phyloP scores from a whole-genome alignment of 345 rosid species.

The Ricinus communis region DNA sequence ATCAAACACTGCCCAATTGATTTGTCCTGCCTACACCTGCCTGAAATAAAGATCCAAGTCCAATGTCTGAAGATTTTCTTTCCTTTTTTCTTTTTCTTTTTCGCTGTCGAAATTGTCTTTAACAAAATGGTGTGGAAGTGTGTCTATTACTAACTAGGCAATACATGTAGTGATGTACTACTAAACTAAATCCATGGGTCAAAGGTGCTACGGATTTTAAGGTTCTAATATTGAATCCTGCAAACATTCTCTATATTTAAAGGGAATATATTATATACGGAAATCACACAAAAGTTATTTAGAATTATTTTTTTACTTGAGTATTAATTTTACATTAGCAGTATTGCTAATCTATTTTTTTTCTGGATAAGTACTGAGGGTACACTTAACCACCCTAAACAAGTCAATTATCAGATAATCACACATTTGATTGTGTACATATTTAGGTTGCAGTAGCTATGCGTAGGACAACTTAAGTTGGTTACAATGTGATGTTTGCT shows the following conservation, averaged over 20 bases:
- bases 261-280: neutral
- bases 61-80: neutral
- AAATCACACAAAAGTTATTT: no score
- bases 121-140: neutral
- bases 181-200: neutral
- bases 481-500: conserved; percentile 5
- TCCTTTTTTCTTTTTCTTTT: neutral
- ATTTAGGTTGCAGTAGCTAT: no score
- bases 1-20: neutral
- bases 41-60: neutral
- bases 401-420: no score
- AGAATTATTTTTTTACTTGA: no score
- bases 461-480: neutral
- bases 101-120: neutral
- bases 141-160: neutral
- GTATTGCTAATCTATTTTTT: no score
- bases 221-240: neutral
- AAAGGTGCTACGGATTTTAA: neutral
- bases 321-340: no score
- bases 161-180: neutral
- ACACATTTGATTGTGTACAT: no score
- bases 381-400: no score
- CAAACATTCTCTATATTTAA: conserved; percentile 1
- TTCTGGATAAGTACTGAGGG: no score
- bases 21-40: neutral